phyloP scores from a whole-genome alignment of 495 filamentous ascomycete species.

The Penicillium pulvis region DNA sequence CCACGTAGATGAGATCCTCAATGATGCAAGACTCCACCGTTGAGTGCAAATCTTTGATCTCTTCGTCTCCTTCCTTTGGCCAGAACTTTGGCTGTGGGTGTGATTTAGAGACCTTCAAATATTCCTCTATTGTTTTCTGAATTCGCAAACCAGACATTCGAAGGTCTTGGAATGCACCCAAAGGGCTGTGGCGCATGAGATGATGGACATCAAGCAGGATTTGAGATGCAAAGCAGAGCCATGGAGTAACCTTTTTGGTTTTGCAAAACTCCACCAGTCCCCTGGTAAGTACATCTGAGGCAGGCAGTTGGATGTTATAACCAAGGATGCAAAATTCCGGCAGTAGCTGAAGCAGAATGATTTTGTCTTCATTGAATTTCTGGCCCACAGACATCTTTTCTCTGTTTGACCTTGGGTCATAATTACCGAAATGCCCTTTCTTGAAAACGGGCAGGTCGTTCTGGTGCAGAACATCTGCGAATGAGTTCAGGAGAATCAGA shows the following conservation, averaged over 20 bases:
- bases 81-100: slow-evolving; percentile 25
- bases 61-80: slow-evolving; percentile 32
- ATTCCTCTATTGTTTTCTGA: slow-evolving; percentile 31
- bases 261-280: slow-evolving; percentile 30
- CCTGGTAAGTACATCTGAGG: slow-evolving; percentile 31
- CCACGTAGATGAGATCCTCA: slow-evolving; percentile 22
- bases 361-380: slow-evolving; percentile 37
- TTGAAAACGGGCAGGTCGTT: slow-evolving; percentile 32
- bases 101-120: slow-evolving; percentile 25
- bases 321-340: slow-evolving; percentile 21
- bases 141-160: slow-evolving; percentile 33
- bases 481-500: slow-evolving; percentile 26
- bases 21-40: slow-evolving; percentile 30
- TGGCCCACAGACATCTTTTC: slow-evolving; percentile 30
- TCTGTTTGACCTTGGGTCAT: slow-evolving; percentile 28
- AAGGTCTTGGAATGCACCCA: slow-evolving; percentile 32
- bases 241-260: slow-evolving; percentile 29
- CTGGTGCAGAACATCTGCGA: slow-evolving; percentile 27
- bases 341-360: slow-evolving; percentile 31
- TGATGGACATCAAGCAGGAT: slow-evolving; percentile 40
- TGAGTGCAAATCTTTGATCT: slow-evolving; percentile 21
- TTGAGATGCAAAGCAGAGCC: slow-evolving; percentile 36
- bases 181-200: slow-evolving; percentile 26
- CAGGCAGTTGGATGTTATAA: slow-evolving; percentile 29
- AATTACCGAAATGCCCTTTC: slow-evolving; percentile 32